phyloP scores from a whole-genome alignment of 768 basidiomycete species.

The Suillus hirtellus region DNA sequence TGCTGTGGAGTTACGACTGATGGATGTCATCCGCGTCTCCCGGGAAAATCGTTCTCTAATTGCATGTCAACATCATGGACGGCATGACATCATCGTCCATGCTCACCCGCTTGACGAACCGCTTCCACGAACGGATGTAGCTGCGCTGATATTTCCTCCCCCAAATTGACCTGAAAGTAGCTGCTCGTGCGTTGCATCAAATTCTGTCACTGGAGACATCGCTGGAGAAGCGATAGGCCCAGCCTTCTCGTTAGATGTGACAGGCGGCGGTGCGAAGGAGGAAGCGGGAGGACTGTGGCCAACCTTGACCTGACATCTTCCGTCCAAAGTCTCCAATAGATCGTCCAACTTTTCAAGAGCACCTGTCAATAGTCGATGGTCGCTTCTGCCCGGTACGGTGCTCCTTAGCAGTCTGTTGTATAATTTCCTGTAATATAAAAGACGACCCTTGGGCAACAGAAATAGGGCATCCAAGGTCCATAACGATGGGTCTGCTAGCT shows the following conservation, averaged over 20 bases:
- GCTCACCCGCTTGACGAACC: conserved; percentile 60
- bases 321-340: conserved; percentile 68
- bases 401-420: conserved; percentile 85
- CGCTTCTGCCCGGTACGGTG: conserved; percentile 82
- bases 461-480: conserved; percentile 93
- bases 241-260: neutral
- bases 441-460: conserved; percentile 76
- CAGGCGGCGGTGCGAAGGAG: neutral
- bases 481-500: conserved; percentile 38
- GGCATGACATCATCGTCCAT: neutral
- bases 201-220: conserved; percentile 7
- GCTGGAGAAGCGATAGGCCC: conserved; percentile 7
- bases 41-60: conserved; percentile 59
- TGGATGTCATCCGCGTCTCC: conserved; percentile 57
- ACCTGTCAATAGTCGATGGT: conserved; percentile 76
- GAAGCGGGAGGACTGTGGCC: conserved; percentile 7
- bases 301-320: conserved; percentile 46
- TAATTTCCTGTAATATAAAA: conserved; percentile 91
- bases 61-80: conserved; percentile 13
- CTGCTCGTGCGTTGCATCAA: conserved; percentile 6
- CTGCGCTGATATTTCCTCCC: conserved; percentile 41
- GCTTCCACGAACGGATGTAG: conserved; percentile 52
- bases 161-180: conserved; percentile 27
- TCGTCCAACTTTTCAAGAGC: conserved; percentile 80
- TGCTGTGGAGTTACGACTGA: conserved; percentile 51